Percentiles rank a stretch among this genome's conserved stretches.
Evolutionary conservation across 176 grass and related monocot genomes (phyloP).

Genomic region (Oryza longistaminata): DNA sequence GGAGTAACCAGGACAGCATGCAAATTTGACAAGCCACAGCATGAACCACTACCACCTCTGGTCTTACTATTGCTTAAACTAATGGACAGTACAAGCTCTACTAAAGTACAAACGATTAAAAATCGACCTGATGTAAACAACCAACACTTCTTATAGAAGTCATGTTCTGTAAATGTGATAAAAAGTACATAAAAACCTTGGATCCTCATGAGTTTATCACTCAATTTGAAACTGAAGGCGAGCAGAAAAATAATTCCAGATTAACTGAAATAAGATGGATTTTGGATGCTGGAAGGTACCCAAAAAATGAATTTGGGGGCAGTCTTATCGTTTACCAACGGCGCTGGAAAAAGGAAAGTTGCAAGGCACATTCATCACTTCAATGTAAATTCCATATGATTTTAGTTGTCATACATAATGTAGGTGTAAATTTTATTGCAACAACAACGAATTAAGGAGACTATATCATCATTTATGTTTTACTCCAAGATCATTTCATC

Average conservation of each 20-base stretch:
- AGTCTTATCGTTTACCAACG: neutral
- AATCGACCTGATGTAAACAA: neutral
- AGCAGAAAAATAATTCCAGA: neutral
- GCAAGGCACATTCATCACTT: neutral
- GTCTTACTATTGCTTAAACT: neutral
- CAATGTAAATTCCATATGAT: neutral
- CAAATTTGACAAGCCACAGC: neutral
- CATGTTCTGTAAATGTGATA: neutral
- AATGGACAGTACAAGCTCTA: neutral
- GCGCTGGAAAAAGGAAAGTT: neutral
- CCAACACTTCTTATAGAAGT: neutral
- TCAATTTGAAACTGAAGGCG: neutral
- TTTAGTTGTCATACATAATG: neutral
- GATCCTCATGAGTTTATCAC: neutral
- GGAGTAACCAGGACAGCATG: neutral
- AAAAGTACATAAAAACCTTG: neutral
- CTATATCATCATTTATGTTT: neutral
- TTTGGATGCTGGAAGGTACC: neutral
- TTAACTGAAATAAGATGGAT: neutral
- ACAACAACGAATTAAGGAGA: neutral
- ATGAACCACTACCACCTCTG: neutral
- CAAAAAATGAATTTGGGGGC: neutral
- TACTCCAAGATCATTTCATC: neutral
- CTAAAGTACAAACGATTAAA: neutral
- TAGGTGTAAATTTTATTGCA: constrained; percentile 17